phyloP scores from a whole-genome alignment of 73 alveolate genomes.

The Paramecium pentaurelia region DNA sequence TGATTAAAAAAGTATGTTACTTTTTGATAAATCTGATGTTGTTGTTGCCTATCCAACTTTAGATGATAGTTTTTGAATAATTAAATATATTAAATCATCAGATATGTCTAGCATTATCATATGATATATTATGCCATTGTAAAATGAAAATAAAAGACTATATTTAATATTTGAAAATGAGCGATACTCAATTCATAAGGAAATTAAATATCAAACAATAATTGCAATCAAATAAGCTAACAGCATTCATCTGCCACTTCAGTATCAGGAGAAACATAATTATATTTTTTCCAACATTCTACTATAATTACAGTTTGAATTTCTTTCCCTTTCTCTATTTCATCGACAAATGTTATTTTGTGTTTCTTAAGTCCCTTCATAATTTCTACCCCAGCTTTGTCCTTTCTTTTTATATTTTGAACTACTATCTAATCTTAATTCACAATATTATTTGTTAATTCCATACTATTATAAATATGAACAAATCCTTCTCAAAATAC shows the following conservation, averaged over 20 bases:
- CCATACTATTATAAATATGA: neutral
- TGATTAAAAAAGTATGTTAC: neutral
- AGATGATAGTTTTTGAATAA: conserved; percentile 42
- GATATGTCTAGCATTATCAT: neutral
- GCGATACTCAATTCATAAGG: neutral
- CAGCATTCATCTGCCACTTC: conserved; percentile 5
- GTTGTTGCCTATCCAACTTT: conserved; percentile 15
- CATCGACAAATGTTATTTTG: neutral
- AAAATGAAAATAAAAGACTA: neutral
- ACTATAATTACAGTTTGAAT: neutral
- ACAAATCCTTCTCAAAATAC: neutral
- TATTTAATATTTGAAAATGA: neutral
- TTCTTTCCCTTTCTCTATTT: neutral
- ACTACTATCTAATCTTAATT: neutral
- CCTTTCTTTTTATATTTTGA: neutral
- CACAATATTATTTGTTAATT: neutral
- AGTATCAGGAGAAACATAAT: neutral
- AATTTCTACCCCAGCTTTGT: neutral
- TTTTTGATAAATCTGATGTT: neutral
- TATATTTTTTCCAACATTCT: conserved; percentile 7
- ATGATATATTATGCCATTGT: neutral
- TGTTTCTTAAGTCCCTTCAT: neutral
- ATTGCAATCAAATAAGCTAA: neutral
- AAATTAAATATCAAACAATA: neutral
- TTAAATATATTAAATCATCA: neutral